Conservation (phyloP, 1,284 basidiomycete species). For the Malassezia dermatis region DNA sequence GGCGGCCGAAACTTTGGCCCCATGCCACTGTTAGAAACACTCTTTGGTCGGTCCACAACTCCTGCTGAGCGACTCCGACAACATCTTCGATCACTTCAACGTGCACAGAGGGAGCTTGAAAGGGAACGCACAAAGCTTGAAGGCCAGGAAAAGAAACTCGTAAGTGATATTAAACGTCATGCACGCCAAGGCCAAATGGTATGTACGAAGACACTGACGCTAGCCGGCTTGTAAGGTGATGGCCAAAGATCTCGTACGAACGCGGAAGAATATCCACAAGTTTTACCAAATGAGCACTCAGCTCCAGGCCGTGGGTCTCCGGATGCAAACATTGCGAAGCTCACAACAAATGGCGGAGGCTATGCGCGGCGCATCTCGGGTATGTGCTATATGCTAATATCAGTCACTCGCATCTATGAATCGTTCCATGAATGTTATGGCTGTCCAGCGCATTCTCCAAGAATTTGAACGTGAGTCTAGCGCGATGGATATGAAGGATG, state of each 20-base stretch:
- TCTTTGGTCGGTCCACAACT: constrained; percentile 80
- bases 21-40: constrained; percentile 29
- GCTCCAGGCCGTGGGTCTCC: constrained; percentile 84
- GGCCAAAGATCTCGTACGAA: constrained; percentile 95
- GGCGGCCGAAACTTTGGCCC: background rate
- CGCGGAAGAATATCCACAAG: constrained; percentile 87
- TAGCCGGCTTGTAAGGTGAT: constrained; percentile 73
- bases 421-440: constrained; percentile 80
- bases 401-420: constrained; percentile 86
- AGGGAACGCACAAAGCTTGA: constrained; percentile 88
- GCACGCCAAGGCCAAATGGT: constrained; percentile 94
- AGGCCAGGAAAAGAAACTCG: constrained; percentile 57
- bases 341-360: constrained; percentile 99
- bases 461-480: constrained; percentile 95
- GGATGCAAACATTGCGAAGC: constrained; percentile 89
- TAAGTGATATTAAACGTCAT: constrained; percentile 85
- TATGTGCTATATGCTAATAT: constrained; percentile 50
- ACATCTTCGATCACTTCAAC: constrained; percentile 86
- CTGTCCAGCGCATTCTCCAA: constrained; percentile 89
- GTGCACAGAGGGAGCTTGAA: constrained; percentile 93
- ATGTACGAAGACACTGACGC: constrained; percentile 33
- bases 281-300: constrained; percentile 99
- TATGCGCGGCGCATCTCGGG: constrained; percentile 88
- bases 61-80: constrained; percentile 91
- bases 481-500: constrained; percentile 99